phyloP scores from a whole-genome alignment of 371 early-diverging fungal genomes.

The Hamiltosporidium tvaerminnensis region DNA sequence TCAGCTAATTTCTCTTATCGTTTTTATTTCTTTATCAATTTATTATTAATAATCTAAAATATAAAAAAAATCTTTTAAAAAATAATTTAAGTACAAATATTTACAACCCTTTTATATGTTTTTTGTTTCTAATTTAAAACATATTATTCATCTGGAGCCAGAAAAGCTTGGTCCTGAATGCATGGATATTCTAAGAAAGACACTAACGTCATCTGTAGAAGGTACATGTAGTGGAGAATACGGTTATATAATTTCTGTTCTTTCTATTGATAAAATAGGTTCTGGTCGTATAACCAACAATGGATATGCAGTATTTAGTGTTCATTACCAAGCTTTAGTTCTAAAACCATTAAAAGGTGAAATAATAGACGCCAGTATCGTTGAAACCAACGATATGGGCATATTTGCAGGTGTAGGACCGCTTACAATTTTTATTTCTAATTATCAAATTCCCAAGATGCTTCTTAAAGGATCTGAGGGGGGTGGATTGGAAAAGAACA shows the following conservation, averaged over 20 bases:
- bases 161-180: too few species aligned
- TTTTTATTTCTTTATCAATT: too few species aligned
- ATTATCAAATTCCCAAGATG: conserved; percentile 45
- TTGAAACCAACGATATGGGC: conserved; percentile 52
- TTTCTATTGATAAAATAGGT: conserved; percentile 40
- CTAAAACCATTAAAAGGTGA: conserved; percentile 48
- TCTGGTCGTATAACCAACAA: conserved; percentile 29
- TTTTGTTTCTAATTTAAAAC: too few species aligned
- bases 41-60: too few species aligned
- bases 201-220: too few species aligned
- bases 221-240: conserved; percentile 43
- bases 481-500: conserved; percentile 29
- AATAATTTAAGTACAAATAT: too few species aligned
- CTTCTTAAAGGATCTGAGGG: conserved; percentile 11
- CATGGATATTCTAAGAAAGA: too few species aligned
- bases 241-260: conserved; percentile 48
- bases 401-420: conserved; percentile 52
- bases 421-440: conserved; percentile 51
- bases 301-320: conserved; percentile 42
- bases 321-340: conserved; percentile 50
- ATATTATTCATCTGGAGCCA: too few species aligned
- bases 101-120: too few species aligned
- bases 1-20: too few species aligned
- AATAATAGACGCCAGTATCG: conserved; percentile 49
- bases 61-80: too few species aligned